Base-by-base conservation (phyloP, 352 stramenopile genomes). In the Phytophthora cryptogea region DNA sequence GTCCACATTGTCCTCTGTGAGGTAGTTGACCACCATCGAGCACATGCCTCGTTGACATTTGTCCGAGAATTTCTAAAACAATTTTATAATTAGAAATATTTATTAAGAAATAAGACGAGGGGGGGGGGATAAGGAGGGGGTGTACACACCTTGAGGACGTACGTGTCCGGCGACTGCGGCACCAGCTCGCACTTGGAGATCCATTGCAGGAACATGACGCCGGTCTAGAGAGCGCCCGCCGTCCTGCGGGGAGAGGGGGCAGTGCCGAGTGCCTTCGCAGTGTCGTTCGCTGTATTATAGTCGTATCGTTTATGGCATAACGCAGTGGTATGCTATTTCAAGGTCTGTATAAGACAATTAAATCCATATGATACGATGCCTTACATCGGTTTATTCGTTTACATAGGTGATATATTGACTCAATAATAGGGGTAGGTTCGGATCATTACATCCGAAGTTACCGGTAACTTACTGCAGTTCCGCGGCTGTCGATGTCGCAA, bases 141-240 rank as follows among this genome's bases (percentile, higher is more conserved):
- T 2, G 31, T 6, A 56, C 54, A 45, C 43, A 87, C 80, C 68
- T 94, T 93, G 54, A 95, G 80, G 40, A 95, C 84, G 35, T 95
- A 74, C 37, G 84, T 79, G 59, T 95, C 86, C 13, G 72, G 20
- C 26, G 80, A 70, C 11, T 75, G 54, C 35, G 86, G 76, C 62
- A 94, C 78, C 36, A 95, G 78, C 69, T 95, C 86, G 66, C 84
- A 94, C 71, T 95, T 95, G 71, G 77, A 75, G 66, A 95, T 83
- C 86, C 86, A 95, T 50, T 78, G 79, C 36, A 95, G 78, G 59
- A 95, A 95, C 86, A 95, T 95, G 48, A 31, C 59, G 53, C 26
- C 26, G 3, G 37, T 23, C 20, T 23, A 23, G 20, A 23, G 20
- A 23, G 20, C 20, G 20, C 20, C 20, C 20, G 3, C 1, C 43